Conservation (phyloP, 805 yeast genomes). For the Kodamaea kakaduensis region DNA sequence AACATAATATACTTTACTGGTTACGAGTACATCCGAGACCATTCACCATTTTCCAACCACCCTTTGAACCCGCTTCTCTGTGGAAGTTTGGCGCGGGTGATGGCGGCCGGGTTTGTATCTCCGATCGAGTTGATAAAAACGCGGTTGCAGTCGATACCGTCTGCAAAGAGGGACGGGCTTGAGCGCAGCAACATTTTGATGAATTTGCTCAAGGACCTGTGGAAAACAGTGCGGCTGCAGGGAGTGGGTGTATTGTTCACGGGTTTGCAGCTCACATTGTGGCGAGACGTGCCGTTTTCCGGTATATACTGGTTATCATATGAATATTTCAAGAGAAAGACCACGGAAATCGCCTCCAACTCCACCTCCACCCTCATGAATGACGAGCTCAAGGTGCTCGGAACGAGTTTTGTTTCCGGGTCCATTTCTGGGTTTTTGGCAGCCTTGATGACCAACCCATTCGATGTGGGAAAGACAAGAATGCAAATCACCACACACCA, state of each 20-base stretch:
- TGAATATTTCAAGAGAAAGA: slow-evolving; percentile 44
- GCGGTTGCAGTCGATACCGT: slow-evolving; percentile 82
- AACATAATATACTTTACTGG: slow-evolving; percentile 93
- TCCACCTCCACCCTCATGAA: slow-evolving; percentile 1
- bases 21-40: slow-evolving; percentile 79
- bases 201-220: slow-evolving; percentile 52
- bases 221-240: slow-evolving; percentile 43
- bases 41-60: slow-evolving; percentile 41
- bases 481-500: slow-evolving; percentile 57
- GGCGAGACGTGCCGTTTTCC: slow-evolving; percentile 97
- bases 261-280: slow-evolving; percentile 82
- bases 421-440: slow-evolving; percentile 81
- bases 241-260: slow-evolving; percentile 72
- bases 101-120: slow-evolving; percentile 81
- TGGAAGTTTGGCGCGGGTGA: slow-evolving; percentile 76
- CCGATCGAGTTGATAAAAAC: slow-evolving; percentile 89
- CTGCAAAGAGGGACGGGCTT: slow-evolving; percentile 16
- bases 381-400: slow-evolving; percentile 45
- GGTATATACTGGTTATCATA: slow-evolving; percentile 93
- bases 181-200: slow-evolving; percentile 35
- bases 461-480: slow-evolving; percentile 95
- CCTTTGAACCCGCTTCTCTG: slow-evolving; percentile 78
- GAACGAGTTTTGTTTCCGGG: slow-evolving; percentile 74
- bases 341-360: slow-evolving; percentile 13
- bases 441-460: slow-evolving; percentile 86